phyloP scores from a whole-genome alignment of 371 early-diverging fungal genomes.

The Dinochytrium kinnereticum region DNA sequence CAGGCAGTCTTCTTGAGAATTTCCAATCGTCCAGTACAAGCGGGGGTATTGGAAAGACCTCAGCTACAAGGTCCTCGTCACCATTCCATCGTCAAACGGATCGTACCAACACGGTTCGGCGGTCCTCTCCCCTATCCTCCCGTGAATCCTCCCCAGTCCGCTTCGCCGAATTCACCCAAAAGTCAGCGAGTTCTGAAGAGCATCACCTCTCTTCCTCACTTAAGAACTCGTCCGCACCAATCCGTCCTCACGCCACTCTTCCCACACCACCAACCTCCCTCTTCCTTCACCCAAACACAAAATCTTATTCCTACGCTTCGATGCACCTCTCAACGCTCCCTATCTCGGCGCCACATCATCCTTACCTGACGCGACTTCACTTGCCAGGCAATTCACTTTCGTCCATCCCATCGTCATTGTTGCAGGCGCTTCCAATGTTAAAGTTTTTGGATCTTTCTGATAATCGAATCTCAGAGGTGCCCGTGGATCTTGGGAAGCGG shows the following conservation, averaged over 20 bases:
- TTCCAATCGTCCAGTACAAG: too few relatives aligned
- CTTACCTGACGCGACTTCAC: conserved; percentile 36
- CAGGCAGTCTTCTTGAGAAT: too few relatives aligned
- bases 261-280: not conserved
- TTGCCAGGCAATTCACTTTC: conserved; percentile 33
- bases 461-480: conserved; percentile 60
- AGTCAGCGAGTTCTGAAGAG: too few relatives aligned
- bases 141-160: not conserved
- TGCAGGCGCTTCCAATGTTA: conserved; percentile 37
- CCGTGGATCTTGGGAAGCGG: conserved; percentile 47
- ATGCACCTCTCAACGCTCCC: conserved; percentile 24
- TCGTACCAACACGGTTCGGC: too few relatives aligned
- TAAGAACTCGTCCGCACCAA: not conserved
- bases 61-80: too few relatives aligned
- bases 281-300: conserved; percentile 7
- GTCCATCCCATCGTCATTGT: conserved; percentile 27
- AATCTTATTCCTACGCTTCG: conserved; percentile 4
- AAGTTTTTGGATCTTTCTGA: conserved; percentile 62
- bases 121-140: not conserved
- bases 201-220: too few relatives aligned
- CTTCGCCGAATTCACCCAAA: not conserved
- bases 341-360: not conserved
- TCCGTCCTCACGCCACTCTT: not conserved
- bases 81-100: too few relatives aligned
- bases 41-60: too few relatives aligned